Percentiles rank a stretch among this genome's conserved stretches.
Conservation (phyloP, 371 early-diverging fungal species). For the Rhizopus stolonifer region DNA sequence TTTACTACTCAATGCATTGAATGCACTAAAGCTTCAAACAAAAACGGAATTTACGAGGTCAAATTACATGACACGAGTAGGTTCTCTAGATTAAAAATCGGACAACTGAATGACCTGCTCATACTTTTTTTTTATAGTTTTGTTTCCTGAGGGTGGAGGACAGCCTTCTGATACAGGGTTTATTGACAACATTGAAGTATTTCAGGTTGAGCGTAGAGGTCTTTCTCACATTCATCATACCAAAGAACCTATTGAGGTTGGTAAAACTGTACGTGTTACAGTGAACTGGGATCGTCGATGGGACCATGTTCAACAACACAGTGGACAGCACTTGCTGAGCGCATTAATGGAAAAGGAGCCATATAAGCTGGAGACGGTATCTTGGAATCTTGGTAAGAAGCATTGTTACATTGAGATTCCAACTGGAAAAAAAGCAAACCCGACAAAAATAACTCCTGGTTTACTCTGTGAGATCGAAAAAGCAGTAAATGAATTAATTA, state of each 20-base stretch:
- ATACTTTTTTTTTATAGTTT: constrained; percentile 26
- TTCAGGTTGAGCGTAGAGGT: constrained; percentile 60
- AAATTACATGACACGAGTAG: constrained; percentile 42
- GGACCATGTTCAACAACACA: constrained; percentile 82
- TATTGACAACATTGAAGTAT: constrained; percentile 55
- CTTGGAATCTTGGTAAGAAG: constrained; percentile 70
- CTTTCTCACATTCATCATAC: constrained; percentile 66
- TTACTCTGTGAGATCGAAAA: constrained; percentile 53
- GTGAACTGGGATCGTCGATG: constrained; percentile 74
- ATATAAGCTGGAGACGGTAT: constrained; percentile 59
- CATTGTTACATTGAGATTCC: constrained; percentile 62
- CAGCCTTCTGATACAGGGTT: constrained; percentile 73
- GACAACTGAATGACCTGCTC: not conserved
- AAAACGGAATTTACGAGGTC: constrained; percentile 44
- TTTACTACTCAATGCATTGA: constrained; percentile 31
- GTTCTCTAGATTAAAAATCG: not conserved
- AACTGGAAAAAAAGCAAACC: constrained; percentile 23
- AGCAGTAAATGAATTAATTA: constrained; percentile 58
- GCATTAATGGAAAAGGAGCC: constrained; percentile 66
- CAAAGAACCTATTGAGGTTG: constrained; percentile 49
- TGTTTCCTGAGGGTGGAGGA: constrained; percentile 76
- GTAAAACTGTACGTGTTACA: constrained; percentile 48
- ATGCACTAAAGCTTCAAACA: constrained; percentile 41
- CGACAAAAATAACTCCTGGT: constrained; percentile 37
- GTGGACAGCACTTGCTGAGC: constrained; percentile 75